These are phyloP conservation scores for Crithidia bombi DNA, from an alignment of 208 protist species.

Conservation along the genomic window DNA sequence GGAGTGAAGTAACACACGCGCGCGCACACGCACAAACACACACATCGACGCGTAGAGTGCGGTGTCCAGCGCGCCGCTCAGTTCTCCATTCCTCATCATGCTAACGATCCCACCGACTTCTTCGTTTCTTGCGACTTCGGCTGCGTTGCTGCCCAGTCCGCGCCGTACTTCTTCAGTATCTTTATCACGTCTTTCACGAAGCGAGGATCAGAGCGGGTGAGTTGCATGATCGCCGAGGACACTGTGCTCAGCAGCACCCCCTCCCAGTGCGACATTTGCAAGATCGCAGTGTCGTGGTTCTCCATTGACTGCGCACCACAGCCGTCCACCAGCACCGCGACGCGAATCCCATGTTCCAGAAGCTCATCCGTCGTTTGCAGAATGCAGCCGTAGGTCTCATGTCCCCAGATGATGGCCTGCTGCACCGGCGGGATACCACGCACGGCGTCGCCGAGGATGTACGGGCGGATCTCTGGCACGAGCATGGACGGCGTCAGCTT, in stretches of 20 bases:
- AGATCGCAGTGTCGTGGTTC: conserved; percentile 40
- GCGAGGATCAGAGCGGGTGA: conserved; percentile 33
- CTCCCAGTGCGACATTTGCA: conserved; percentile 50
- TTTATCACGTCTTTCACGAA: conserved; percentile 35
- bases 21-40: conserved; percentile 1
- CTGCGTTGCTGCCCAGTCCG: conserved; percentile 15
- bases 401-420: conserved; percentile 75
- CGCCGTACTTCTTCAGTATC: conserved; percentile 24
- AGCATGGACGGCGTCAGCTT: conserved; percentile 67
- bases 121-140: not conserved
- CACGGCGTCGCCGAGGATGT: conserved; percentile 39
- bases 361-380: conserved; percentile 67
- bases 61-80: not conserved
- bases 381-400: conserved; percentile 79
- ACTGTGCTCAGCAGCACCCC: conserved; percentile 40
- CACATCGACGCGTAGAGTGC: not conserved
- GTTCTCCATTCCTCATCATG: not conserved
- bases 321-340: conserved; percentile 63
- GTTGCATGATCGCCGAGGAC: conserved; percentile 37
- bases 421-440: conserved; percentile 50
- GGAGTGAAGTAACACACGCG: conserved; percentile 9
- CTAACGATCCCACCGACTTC: too few relatives aligned
- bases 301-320: conserved; percentile 34
- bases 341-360: conserved; percentile 53
- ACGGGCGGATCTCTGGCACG: conserved; percentile 32